Percentiles rank a stretch among this genome's conserved stretches.
phyloP scores from a whole-genome alignment of 179 eudicot genomes.

The Spinacia oleracea region DNA sequence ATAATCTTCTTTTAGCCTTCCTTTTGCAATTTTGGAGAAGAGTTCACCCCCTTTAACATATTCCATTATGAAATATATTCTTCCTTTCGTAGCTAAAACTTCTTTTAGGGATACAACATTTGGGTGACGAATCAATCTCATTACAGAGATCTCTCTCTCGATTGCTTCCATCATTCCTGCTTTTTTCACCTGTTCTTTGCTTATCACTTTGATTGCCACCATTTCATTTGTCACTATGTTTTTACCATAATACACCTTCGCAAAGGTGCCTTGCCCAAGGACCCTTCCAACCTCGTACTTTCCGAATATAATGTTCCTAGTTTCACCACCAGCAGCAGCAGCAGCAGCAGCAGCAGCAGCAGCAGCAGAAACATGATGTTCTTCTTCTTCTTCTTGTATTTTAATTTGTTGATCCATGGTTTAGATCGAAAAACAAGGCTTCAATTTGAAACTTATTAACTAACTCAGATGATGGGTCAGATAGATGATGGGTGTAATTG shows the following conservation, averaged over 20 bases:
- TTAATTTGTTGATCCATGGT: slow-evolving; percentile 25
- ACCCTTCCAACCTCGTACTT: slow-evolving; percentile 65
- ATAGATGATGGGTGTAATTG: slow-evolving; percentile 14
- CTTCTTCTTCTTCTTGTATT: too few relatives aligned
- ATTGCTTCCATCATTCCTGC: slow-evolving; percentile 64
- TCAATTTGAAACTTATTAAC: slow-evolving; percentile 10
- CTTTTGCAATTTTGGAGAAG: slow-evolving; percentile 51
- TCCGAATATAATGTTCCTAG: slow-evolving; percentile 40
- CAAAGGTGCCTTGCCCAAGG: slow-evolving; percentile 75
- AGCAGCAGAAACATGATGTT: too few relatives aligned
- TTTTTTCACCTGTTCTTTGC: slow-evolving; percentile 52
- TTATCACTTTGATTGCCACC: slow-evolving; percentile 68
- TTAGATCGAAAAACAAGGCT: not conserved
- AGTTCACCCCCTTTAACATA: slow-evolving; percentile 72
- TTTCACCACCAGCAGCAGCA: too few relatives aligned
- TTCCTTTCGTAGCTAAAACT: slow-evolving; percentile 67
- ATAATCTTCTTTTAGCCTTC: slow-evolving; percentile 52
- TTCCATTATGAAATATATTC: slow-evolving; percentile 76
- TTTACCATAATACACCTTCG: slow-evolving; percentile 59
- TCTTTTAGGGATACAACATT: slow-evolving; percentile 67
- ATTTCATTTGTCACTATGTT: slow-evolving; percentile 39
- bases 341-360: too few relatives aligned
- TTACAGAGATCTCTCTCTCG: slow-evolving; percentile 62
- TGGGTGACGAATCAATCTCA: slow-evolving; percentile 70
- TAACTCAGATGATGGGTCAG: too few relatives aligned